These are phyloP conservation scores for Globomyces sp. DNA, from an alignment of 371 early-diverging fungal species.

Conservation along the genomic window DNA sequence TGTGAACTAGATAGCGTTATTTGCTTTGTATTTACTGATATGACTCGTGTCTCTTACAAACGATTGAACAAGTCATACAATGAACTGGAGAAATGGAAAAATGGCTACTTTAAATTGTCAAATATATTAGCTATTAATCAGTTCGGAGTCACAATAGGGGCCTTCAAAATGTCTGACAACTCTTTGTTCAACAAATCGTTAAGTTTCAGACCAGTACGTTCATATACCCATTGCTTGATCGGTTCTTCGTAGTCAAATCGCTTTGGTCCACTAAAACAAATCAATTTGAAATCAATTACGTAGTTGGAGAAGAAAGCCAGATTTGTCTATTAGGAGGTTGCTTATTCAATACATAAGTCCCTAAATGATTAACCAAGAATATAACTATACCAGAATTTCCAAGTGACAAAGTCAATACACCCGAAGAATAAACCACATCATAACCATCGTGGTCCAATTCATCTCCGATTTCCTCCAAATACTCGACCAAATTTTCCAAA, in stretches of 20 bases:
- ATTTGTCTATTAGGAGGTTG: constrained; percentile 98
- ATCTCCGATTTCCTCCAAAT: constrained; percentile 79
- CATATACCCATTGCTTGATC: constrained; percentile 71
- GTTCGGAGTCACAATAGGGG: constrained; percentile 34
- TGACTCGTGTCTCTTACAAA: no score
- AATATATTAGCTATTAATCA: neutral
- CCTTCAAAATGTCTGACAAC: constrained; percentile 48
- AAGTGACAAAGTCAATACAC: neutral
- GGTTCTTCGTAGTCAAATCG: constrained; percentile 75
- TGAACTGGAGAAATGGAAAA: no score
- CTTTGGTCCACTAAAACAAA: constrained; percentile 75
- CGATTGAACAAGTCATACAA: no score
- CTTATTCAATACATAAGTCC: constrained; percentile 97
- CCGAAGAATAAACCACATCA: constrained; percentile 73
- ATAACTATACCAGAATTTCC: constrained; percentile 43
- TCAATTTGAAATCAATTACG: neutral
- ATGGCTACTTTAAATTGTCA: no score
- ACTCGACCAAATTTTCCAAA: constrained; percentile 69
- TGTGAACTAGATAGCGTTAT: no score
- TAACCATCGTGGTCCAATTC: constrained; percentile 65
- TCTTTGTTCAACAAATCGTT: constrained; percentile 68
- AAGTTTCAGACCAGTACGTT: constrained; percentile 63
- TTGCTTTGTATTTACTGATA: no score
- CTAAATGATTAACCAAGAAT: constrained; percentile 35
- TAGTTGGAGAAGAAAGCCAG: constrained; percentile 93